Base-by-base conservation (phyloP, 2,329 filamentous ascomycete genomes). In the Thielaviopsis punctulata region DNA sequence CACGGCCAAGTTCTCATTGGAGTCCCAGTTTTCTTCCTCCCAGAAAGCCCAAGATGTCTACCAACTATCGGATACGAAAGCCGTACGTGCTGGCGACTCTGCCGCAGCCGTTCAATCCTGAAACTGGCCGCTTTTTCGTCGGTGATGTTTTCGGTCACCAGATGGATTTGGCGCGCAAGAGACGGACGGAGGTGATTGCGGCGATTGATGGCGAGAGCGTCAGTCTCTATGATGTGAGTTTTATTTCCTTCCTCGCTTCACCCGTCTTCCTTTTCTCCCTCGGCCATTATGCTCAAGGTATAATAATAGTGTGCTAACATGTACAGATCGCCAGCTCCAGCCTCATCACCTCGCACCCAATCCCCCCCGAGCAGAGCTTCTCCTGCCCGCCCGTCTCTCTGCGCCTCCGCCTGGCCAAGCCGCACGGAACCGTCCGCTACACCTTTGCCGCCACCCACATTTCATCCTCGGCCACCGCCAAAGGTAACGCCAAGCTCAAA, bases 191-290 rank as follows among this genome's bases (percentile, higher is more conserved):
- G 60, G 62, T 83, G 47, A 74, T 72, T 9, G 75, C 82, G 24
- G 79, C 79, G 19, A 73, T 79, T 59, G 77, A 83, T 62, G 79
- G 79, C 55, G 79, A 82, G 61, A 75, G 77, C 3, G 68, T 79
- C 2, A 82, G 79, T 58, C 72, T 83, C 43, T 83, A 83, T 59
- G 77, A 82, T 69, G 77, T 80, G 59, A 59, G 75, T 62, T 47
- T 46, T 23, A 18, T n/a, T 36, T 23, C 36, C n/a, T 12, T 25
- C 15, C 27, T 5, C 43, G 39, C 39, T 21, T 8, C 8, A 3
- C 22, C 30, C 18, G 8, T 8, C 4, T 5, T 18, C 13, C 9
- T 19, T 45, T 2, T 39, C 25, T 58, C 24, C 36, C 12, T 19
- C 15, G 13, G 21, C 5, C 50, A 56, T 45, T 15, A 24, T 23